Evolutionary conservation across 2,329 filamentous ascomycete genomes (phyloP).

Genomic region (Arachnomyces sp.): DNA sequence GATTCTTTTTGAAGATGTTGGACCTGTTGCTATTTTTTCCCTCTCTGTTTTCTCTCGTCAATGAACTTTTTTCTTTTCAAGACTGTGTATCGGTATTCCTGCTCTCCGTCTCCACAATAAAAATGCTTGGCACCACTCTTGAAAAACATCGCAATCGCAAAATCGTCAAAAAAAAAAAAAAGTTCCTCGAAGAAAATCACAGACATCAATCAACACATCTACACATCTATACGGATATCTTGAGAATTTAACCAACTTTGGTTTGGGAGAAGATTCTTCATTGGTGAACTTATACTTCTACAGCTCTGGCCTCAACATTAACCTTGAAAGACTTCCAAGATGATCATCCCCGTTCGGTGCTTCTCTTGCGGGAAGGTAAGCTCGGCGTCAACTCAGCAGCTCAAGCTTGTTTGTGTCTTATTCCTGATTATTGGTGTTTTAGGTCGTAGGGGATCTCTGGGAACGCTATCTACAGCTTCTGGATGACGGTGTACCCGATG

Average conservation of each 20-base stretch:
- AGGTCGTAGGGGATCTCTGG: slow-evolving; percentile 98
- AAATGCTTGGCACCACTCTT: no score
- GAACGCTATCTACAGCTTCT: slow-evolving; percentile 88
- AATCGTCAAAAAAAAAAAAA: not conserved
- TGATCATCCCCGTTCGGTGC: slow-evolving; percentile 98
- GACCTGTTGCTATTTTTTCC: not conserved
- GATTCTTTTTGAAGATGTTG: not conserved
- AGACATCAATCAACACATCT: no score
- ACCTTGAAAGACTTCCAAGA: slow-evolving; percentile 31
- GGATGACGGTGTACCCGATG: slow-evolving; percentile 66
- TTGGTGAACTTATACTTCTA: no score
- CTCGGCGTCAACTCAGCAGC: slow-evolving; percentile 1
- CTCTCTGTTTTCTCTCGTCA: not conserved
- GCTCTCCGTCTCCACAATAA: slow-evolving; percentile 1
- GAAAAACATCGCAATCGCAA: no score
- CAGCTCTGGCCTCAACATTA: not conserved
- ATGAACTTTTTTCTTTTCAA: slow-evolving; percentile 19
- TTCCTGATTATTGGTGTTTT: slow-evolving; percentile 13
- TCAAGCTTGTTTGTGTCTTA: slow-evolving; percentile 8
- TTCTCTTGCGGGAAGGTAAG: slow-evolving; percentile 97
- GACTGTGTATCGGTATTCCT: not conserved
- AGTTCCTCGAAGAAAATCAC: not conserved
- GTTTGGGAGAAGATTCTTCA: no score
- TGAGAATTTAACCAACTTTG: no score
- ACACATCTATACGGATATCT: no score